Percentiles rank a stretch among this genome's conserved stretches.
Evolutionary conservation across 257 asterid genomes (phyloP).

Genomic region (Ilex asprella): DNA sequence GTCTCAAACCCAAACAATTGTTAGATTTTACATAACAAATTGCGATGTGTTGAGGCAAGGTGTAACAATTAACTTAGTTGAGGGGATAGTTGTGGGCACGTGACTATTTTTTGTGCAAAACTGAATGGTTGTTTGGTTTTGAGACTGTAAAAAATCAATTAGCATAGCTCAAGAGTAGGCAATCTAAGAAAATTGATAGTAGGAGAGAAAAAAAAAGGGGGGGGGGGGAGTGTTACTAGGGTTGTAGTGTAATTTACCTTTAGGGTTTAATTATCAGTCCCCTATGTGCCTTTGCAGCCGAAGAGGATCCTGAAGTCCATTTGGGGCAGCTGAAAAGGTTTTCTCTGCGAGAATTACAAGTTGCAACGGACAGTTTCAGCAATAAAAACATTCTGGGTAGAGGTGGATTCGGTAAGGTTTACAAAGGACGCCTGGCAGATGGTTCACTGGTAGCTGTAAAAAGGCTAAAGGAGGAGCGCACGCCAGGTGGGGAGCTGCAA

Average conservation of each 20-base stretch:
- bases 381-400: slow-evolving; percentile 48
- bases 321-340: slow-evolving; percentile 47
- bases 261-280: not conserved
- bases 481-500: slow-evolving; percentile 57
- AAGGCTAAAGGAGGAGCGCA: slow-evolving; percentile 48
- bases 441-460: slow-evolving; percentile 52
- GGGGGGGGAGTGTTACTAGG: no score
- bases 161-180: no score
- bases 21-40: no score
- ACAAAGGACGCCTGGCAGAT: slow-evolving; percentile 49
- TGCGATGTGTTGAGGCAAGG: no score
- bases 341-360: slow-evolving; percentile 46
- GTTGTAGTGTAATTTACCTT: no score
- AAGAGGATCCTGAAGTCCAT: slow-evolving; percentile 54
- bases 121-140: no score
- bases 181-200: no score
- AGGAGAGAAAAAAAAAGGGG: no score
- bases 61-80: no score
- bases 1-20: no score
- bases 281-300: slow-evolving; percentile 28
- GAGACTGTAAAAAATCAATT: no score
- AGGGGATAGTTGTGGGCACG: no score
- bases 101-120: not conserved
- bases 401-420: slow-evolving; percentile 53
- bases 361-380: slow-evolving; percentile 50